These are phyloP conservation scores for Agaricus subrufescens DNA, from an alignment of 768 basidiomycete species.

Conservation along the genomic window DNA sequence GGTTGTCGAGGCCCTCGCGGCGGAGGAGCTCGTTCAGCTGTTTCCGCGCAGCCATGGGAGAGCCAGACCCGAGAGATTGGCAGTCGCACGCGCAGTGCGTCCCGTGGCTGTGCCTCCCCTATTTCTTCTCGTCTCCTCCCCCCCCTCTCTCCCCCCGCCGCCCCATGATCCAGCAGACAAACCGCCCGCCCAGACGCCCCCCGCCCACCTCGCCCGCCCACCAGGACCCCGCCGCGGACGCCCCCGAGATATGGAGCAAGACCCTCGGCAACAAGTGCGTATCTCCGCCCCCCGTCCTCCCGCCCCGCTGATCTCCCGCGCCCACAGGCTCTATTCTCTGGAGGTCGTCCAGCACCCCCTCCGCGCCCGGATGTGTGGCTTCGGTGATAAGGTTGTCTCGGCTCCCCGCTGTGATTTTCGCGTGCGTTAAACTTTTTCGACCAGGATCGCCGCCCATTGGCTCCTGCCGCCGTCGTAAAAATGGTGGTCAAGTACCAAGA, in stretches of 20 bases:
- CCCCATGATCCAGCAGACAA: slow-evolving; percentile 66
- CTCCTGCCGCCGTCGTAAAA: slow-evolving; percentile 86
- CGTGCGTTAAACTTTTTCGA: slow-evolving; percentile 6
- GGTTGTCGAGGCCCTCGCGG: slow-evolving; percentile 70
- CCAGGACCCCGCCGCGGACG: slow-evolving; percentile 31
- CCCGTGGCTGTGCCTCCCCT: slow-evolving; percentile 25
- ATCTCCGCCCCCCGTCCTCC: not conserved
- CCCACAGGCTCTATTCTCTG: slow-evolving; percentile 69
- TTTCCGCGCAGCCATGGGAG: slow-evolving; percentile 64
- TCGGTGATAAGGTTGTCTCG: slow-evolving; percentile 82
- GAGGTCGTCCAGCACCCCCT: slow-evolving; percentile 86
- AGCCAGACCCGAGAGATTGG: no score
- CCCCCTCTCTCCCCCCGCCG: slow-evolving; percentile 6
- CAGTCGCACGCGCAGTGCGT: no score
- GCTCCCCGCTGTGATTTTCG: slow-evolving; percentile 8
- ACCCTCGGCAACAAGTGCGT: slow-evolving; percentile 64
- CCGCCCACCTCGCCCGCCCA: slow-evolving; percentile 16
- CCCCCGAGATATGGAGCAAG: slow-evolving; percentile 64
- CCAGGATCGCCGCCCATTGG: slow-evolving; percentile 88
- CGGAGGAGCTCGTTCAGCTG: slow-evolving; percentile 72
- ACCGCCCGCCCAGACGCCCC: slow-evolving; percentile 31
- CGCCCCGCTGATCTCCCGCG: slow-evolving; percentile 11
- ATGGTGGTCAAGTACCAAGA: slow-evolving; percentile 72
- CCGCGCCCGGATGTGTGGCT: slow-evolving; percentile 93
- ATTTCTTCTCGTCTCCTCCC: slow-evolving; percentile 11